Evolutionary conservation across 2,329 filamentous ascomycete species (phyloP).

Genomic region (Clonostachys chloroleuca): DNA sequence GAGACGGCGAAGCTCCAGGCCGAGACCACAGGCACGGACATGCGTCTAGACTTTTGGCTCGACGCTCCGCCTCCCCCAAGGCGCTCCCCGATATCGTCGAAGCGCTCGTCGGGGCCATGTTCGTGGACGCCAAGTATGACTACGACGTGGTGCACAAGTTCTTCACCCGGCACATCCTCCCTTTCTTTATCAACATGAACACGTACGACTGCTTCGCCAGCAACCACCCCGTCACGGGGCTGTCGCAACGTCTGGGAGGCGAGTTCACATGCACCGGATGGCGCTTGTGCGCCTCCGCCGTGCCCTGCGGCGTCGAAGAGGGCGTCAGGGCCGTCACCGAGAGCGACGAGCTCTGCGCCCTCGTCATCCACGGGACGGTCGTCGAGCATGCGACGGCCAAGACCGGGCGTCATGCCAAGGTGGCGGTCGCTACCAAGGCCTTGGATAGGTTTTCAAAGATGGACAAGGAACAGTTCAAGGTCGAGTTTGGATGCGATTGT

Average conservation of each 20-base stretch:
- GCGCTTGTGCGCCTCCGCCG: constrained; percentile 47
- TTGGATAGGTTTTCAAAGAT: constrained; percentile 40
- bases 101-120: constrained; percentile 83
- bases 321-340: constrained; percentile 28
- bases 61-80: constrained; percentile 63
- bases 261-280: constrained; percentile 61
- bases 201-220: constrained; percentile 85
- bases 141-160: constrained; percentile 71
- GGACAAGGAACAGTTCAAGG: constrained; percentile 33
- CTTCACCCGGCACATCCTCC: constrained; percentile 68
- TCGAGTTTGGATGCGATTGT: neutral
- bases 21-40: constrained; percentile 10
- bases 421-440: constrained; percentile 58
- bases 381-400: constrained; percentile 57
- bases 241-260: constrained; percentile 59
- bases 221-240: constrained; percentile 76
- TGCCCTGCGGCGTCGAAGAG: constrained; percentile 31
- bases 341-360: constrained; percentile 61
- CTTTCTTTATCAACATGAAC: constrained; percentile 80
- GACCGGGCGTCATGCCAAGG: constrained; percentile 70
- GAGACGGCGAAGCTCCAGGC: constrained; percentile 19
- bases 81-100: constrained; percentile 82
- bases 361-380: constrained; percentile 71
- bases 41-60: constrained; percentile 64
- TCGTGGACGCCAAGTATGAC: constrained; percentile 82